phyloP scores from a whole-genome alignment of 441 rosid genomes.

The Daphne laureola region DNA sequence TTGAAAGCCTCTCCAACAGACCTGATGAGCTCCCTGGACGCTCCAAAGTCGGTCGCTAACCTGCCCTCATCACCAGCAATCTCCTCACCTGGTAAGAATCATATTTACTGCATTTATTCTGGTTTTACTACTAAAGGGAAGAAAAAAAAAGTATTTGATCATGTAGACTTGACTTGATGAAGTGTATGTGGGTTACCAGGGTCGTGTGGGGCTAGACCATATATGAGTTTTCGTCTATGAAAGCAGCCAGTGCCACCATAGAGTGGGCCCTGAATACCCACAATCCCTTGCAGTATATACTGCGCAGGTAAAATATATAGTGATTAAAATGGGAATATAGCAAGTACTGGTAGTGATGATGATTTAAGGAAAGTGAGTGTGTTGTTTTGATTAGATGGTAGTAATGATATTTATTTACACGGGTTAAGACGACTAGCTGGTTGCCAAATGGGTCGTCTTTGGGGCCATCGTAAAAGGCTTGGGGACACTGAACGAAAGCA shows the following conservation, averaged over 20 bases:
- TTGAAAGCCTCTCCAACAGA: constrained; percentile 37
- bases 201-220: constrained; percentile 28
- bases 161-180: no score
- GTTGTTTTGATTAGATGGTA: no score
- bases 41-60: constrained; percentile 30
- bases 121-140: no score
- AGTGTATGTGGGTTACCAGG: neutral
- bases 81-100: no score
- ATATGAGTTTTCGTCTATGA: constrained; percentile 51
- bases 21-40: constrained; percentile 26
- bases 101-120: no score
- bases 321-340: neutral
- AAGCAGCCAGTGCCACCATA: constrained; percentile 58
- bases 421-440: constrained; percentile 5
- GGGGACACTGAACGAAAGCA: constrained; percentile 40
- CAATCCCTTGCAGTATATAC: constrained; percentile 30
- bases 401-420: constrained; percentile 16
- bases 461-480: constrained; percentile 24
- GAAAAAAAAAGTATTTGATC: no score
- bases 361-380: no score
- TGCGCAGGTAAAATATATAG: neutral
- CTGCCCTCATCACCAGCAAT: no score
- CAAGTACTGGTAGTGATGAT: neutral
- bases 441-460: constrained; percentile 39
- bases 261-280: constrained; percentile 48